Evolutionary conservation across 139 green algal genomes (phyloP), one percentile per base, ranked within the genome.

Genomic region (Chlamydomonas incerta): DNA sequence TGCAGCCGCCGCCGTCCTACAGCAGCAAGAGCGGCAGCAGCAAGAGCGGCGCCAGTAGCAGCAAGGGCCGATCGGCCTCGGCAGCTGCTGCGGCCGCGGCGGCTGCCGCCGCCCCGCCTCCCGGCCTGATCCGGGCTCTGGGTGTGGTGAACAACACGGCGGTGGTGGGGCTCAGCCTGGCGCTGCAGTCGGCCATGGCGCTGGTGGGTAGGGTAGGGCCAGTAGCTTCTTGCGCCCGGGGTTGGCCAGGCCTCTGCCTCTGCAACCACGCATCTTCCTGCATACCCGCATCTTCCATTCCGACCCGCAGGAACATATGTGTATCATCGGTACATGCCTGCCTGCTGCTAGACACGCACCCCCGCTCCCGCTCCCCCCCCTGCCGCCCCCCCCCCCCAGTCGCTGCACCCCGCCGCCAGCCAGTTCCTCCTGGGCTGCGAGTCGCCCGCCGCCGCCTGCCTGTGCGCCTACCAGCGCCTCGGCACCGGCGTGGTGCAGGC

Each of bases 401-500:
- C 41, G 31, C 79, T 85, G 11, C 79, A 85, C 63, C 79, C 79
- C 26, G 65, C 79, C 10, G 79, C 65, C n/a, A n/a, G 66, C 11
- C 79, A 75, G 31, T 85, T 85, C 79, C 79, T 85, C 26, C 50
- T 85, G 79, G 79, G 79, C 66, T 75, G 66, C 66, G 47, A 2
- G 47, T 67, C 47, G 3, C 79, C 79, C 41, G 79, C 69, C 9
- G 79, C 65, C 3, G 79, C 79, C 47, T 69, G 57, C 65, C 66
- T 85, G 8, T 76, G 79, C 67, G 65, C 79, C 46, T 85, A 58
- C 66, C 79, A 85, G 79, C 79, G 79, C 79, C 29, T 52, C 0
- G 47, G 65, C 47, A 20, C 41, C 3, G 65, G 65, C 9, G 47
- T 67, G 28, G 28, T 57, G 65, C 79, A 85, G 66, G 79, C 46